A percentile compares a stretch with the other conserved stretches of the same genome.
Evolutionary conservation across 495 filamentous ascomycete genomes (phyloP).

Genomic region (Ramalina intermedia): DNA sequence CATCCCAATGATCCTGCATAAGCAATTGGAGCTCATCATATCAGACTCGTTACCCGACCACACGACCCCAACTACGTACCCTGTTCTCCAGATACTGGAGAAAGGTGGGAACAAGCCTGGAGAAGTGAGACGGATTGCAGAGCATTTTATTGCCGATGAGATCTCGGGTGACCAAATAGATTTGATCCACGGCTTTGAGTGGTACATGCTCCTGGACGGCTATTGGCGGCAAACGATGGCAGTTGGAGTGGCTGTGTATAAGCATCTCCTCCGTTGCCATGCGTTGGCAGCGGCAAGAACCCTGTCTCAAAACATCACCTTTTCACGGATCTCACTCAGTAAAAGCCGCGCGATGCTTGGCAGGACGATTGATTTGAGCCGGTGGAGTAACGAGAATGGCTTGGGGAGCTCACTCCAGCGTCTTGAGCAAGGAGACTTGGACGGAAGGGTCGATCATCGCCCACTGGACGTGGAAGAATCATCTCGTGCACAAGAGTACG

Average conservation of each 20-base stretch:
- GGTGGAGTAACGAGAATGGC: background rate
- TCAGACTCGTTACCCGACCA: conserved; percentile 23
- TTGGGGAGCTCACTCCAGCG: background rate
- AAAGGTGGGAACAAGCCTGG: conserved; percentile 1
- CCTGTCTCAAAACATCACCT: conserved; percentile 35
- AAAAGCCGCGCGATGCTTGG: conserved; percentile 16
- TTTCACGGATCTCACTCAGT: conserved; percentile 20
- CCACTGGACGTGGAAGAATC: background rate
- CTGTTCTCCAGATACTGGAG: conserved; percentile 36
- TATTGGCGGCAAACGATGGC: conserved; percentile 58
- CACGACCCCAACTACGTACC: conserved; percentile 15
- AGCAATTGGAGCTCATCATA: conserved; percentile 43
- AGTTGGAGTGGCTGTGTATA: conserved; percentile 53
- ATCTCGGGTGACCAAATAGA: conserved; percentile 47
- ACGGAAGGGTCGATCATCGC: background rate
- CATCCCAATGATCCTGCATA: conserved; percentile 34
- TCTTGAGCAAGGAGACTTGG: conserved; percentile 3
- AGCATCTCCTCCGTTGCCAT: conserved; percentile 47
- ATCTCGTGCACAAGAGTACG: conserved; percentile 3
- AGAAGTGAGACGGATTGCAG: conserved; percentile 26
- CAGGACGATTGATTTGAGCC: conserved; percentile 8
- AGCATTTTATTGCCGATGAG: conserved; percentile 51
- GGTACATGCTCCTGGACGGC: conserved; percentile 60
- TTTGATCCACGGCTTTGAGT: conserved; percentile 69
- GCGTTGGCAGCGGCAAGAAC: conserved; percentile 49